Conservation (phyloP, 2,329 filamentous ascomycete genomes). For the Dendrostoma leiphaemia region DNA sequence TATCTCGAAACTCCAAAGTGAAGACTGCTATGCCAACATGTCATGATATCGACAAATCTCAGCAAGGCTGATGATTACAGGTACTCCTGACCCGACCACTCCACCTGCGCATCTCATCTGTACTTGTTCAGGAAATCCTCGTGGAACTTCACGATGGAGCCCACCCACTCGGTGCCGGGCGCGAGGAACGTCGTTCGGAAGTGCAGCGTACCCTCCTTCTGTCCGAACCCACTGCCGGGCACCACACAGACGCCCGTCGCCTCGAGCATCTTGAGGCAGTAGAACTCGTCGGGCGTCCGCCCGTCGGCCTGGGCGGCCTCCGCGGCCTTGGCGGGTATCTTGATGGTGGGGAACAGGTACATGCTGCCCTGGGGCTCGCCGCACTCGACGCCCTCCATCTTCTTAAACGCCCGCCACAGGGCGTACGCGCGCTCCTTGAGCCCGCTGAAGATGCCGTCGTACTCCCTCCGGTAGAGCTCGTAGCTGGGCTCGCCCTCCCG, state of each 20-base stretch:
- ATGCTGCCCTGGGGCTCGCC: conserved; percentile 89
- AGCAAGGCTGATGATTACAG: no score
- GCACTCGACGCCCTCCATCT: conserved; percentile 96
- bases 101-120: conserved; percentile 41
- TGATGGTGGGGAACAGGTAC: conserved; percentile 98
- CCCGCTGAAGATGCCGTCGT: conserved; percentile 75
- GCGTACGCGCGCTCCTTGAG: conserved; percentile 78
- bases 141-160: conserved; percentile 86
- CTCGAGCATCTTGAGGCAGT: conserved; percentile 86
- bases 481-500: conserved; percentile 78
- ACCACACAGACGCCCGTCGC: conserved; percentile 94
- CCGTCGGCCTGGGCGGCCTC: conserved; percentile 73
- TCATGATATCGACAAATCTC: background rate
- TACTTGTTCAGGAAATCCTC: conserved; percentile 86
- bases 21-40: background rate
- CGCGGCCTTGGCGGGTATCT: conserved; percentile 70
- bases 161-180: conserved; percentile 93
- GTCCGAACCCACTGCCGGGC: conserved; percentile 88
- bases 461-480: conserved; percentile 81
- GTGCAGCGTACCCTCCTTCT: conserved; percentile 86
- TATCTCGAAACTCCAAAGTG: background rate
- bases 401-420: conserved; percentile 82
- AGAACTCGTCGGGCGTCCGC: conserved; percentile 85
- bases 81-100: background rate
- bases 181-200: conserved; percentile 97